Percentiles rank a stretch among this genome's conserved stretches.
Evolutionary conservation across 768 basidiomycete species (phyloP).

Genomic region (Aureoboletus auriporus): DNA sequence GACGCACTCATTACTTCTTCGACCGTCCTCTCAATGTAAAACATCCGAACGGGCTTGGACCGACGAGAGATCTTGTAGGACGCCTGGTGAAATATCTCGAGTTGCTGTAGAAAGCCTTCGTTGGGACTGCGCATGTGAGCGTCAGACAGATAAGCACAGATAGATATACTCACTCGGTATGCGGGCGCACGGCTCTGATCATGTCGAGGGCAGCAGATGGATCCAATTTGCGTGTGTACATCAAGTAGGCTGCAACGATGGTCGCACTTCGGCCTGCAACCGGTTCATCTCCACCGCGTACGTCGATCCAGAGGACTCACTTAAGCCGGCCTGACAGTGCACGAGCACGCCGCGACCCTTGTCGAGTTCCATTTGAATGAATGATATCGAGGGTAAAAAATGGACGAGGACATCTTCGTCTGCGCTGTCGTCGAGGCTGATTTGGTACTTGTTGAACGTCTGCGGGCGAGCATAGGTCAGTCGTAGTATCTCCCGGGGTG

Average conservation of each 20-base stretch:
- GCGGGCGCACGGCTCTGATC: slow-evolving; percentile 62
- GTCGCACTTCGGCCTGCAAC: slow-evolving; percentile 73
- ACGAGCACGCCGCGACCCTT: slow-evolving; percentile 78
- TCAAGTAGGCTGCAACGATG: slow-evolving; percentile 84
- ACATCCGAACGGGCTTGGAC: slow-evolving; percentile 73
- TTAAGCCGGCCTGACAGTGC: slow-evolving; percentile 88
- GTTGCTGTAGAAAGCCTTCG: slow-evolving; percentile 73
- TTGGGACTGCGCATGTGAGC: slow-evolving; percentile 62
- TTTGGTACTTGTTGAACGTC: slow-evolving; percentile 79
- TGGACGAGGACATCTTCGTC: slow-evolving; percentile 78
- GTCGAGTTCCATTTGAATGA: slow-evolving; percentile 76
- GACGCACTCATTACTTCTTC: slow-evolving; percentile 76
- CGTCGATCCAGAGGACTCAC: slow-evolving; percentile 41
- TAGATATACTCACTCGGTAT: slow-evolving; percentile 54
- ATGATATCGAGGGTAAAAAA: slow-evolving; percentile 73
- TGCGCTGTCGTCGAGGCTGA: slow-evolving; percentile 71
- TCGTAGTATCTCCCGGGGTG: too few relatives aligned
- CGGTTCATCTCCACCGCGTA: slow-evolving; percentile 2
- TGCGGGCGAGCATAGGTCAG: slow-evolving; percentile 24
- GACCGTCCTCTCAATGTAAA: slow-evolving; percentile 74
- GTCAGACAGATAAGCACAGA: neutral
- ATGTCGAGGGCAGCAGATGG: slow-evolving; percentile 61
- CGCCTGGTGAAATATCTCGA: slow-evolving; percentile 74
- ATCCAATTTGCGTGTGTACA: slow-evolving; percentile 63
- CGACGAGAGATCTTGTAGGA: slow-evolving; percentile 61